Evolutionary conservation across 257 asterid genomes (phyloP).

Genomic region (Gentiana dahurica): DNA sequence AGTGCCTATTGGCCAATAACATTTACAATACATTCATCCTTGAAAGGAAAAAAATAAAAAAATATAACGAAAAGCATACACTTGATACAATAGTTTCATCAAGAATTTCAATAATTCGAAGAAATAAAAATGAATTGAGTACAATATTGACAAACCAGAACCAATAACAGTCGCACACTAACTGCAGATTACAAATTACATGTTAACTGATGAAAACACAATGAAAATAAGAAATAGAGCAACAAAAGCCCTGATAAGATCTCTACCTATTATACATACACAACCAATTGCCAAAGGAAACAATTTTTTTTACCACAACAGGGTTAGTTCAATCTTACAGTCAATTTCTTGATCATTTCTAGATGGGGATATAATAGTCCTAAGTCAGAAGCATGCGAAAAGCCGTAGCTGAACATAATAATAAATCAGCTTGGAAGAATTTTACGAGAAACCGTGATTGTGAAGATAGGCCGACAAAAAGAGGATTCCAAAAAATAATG

Average conservation of each 20-base stretch:
- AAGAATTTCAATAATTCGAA: too few species aligned
- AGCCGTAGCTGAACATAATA: slow-evolving; percentile 29
- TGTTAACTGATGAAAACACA: slow-evolving; percentile 27
- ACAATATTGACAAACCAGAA: slow-evolving; percentile 64
- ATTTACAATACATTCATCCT: too few species aligned
- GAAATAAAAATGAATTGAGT: slow-evolving; percentile 14
- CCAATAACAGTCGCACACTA: slow-evolving; percentile 61
- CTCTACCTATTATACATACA: slow-evolving; percentile 56
- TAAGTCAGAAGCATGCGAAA: slow-evolving; percentile 74
- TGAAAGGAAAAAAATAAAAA: too few species aligned
- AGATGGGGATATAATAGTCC: slow-evolving; percentile 25
- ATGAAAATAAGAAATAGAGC: slow-evolving; percentile 27
- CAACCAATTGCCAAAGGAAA: slow-evolving; percentile 39
- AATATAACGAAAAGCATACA: too few species aligned
- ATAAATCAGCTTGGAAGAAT: slow-evolving; percentile 45
- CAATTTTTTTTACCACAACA: slow-evolving; percentile 29
- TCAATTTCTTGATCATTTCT: slow-evolving; percentile 37
- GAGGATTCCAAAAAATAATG: too few species aligned
- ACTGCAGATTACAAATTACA: slow-evolving; percentile 68
- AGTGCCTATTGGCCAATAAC: too few species aligned
- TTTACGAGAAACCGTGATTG: slow-evolving; percentile 43
- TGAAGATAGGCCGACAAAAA: slow-evolving; percentile 23
- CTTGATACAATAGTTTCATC: too few species aligned
- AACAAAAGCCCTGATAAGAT: slow-evolving; percentile 17
- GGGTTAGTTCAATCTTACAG: slow-evolving; percentile 57